Conservation (phyloP, 129 eudicot species). For the Lonicera japonica region DNA sequence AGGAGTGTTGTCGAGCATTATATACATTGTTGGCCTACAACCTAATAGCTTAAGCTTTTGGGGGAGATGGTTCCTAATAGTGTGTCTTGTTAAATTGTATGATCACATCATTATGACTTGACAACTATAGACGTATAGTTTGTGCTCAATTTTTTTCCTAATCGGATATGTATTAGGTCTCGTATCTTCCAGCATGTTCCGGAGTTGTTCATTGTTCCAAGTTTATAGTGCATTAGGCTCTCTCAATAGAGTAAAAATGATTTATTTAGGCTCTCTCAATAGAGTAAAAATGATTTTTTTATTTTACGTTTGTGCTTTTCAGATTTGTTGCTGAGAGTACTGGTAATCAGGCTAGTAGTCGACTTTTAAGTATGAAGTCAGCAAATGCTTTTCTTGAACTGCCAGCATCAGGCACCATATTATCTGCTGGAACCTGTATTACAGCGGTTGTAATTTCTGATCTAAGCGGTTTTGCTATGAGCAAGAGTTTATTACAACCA, state of each 20-base stretch:
- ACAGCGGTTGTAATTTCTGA: constrained; percentile 64
- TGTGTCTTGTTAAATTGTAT: too few species aligned
- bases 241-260: constrained; percentile 6
- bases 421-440: constrained; percentile 56
- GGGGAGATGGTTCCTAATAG: too few species aligned
- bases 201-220: constrained; percentile 6
- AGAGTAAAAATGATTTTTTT: not conserved
- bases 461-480: constrained; percentile 26
- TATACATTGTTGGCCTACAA: too few species aligned
- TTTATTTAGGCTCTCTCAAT: too few species aligned
- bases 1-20: too few species aligned
- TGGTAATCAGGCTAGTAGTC: constrained; percentile 84
- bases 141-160: not conserved
- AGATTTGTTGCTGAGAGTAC: constrained; percentile 98
- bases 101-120: too few species aligned
- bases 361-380: constrained; percentile 88
- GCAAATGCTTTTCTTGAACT: constrained; percentile 86
- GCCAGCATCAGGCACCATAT: constrained; percentile 44
- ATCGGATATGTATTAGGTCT: not conserved
- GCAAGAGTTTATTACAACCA: constrained; percentile 19
- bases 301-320: constrained; percentile 16
- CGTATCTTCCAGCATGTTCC: not conserved
- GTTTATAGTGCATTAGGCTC: constrained; percentile 9
- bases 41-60: too few species aligned
- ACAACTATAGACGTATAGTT: too few species aligned